Evolutionary conservation across 306 rosid genomes (phyloP).

Genomic region (Canavalia gladiata): DNA sequence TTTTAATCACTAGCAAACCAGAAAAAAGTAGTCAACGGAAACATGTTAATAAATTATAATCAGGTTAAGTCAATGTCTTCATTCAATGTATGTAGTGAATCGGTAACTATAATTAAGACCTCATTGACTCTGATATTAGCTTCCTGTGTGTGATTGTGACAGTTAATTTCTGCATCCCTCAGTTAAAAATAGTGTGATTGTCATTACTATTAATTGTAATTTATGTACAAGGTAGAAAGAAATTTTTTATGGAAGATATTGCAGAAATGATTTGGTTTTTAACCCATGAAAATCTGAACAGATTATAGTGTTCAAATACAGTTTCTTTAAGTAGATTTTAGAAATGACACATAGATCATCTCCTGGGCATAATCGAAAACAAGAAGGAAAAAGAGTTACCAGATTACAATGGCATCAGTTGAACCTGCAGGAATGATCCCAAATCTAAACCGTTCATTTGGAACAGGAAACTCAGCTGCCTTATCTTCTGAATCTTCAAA

Average conservation of each 20-base stretch:
- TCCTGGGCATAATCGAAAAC: constrained; percentile 22
- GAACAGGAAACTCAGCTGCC: constrained; percentile 65
- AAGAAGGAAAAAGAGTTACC: constrained; percentile 59
- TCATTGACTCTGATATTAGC: not conserved
- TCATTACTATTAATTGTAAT: not conserved
- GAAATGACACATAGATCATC: constrained; percentile 27
- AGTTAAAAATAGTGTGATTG: not conserved
- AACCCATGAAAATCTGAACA: constrained; percentile 28
- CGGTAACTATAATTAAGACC: constrained; percentile 8
- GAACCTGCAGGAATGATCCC: constrained; percentile 99
- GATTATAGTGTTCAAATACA: constrained; percentile 5
- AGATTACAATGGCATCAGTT: constrained; percentile 94
- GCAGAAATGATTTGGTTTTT: constrained; percentile 4
- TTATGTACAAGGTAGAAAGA: not conserved
- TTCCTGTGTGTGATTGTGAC: not conserved
- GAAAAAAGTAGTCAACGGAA: not conserved
- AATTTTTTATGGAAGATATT: not conserved
- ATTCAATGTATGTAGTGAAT: constrained; percentile 3
- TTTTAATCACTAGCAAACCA: not conserved
- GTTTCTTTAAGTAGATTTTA: not conserved
- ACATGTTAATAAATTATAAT: not conserved
- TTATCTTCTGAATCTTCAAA: constrained; percentile 64
- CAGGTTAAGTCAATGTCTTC: not conserved
- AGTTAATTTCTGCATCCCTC: not conserved
- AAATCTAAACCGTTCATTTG: constrained; percentile 74